Evolutionary conservation across 805 yeast species (phyloP), one percentile per base, ranked within the genome.

Genomic region (Starmera quercuum): DNA sequence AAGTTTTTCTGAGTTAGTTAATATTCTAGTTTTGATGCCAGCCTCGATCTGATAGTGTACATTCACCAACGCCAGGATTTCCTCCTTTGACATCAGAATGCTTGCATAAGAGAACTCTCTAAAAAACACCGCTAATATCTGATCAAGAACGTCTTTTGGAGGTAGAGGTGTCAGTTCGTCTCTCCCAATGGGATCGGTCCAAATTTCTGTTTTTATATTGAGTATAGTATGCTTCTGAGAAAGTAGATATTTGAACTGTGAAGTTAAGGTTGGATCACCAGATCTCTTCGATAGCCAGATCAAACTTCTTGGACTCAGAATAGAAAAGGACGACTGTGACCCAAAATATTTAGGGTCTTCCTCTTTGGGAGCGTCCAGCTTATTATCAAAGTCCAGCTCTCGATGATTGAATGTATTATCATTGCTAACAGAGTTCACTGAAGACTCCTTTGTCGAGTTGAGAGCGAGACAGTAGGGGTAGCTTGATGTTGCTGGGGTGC

Each of bases 281-380:
- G 44, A 33, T 11, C 36, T 37, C 21, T 38, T 41, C 5, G 41
- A 33, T 17, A 70, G 40, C 72, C 73, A 65, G 26, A 47, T 44
- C 6, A 69, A 24, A 9, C 76, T 75, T 25, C 45, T 38, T 4
- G 53, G 44, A 6, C 71, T 60, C 30, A 68, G 56, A n/a, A 68
- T 39, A 1, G 71, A 63, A 33, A 68, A 42, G 0, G 47, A 39
- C 1, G 46, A 40, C 23, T 47, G 54, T 3, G 53, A 31, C 0
- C 54, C 54, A 31, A 42, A 44, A 30, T 44, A 47, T 32, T 39
- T 35, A 15, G 37, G 30, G 6, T 42, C 42, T 2, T 35, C 38
- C 11, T 16, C 37, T 29, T 26, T 30, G 12, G 32, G 29, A 17
- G n/a, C 22, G n/a, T 21, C 23, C 11, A 21, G 11, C 11, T 21